Evolutionary conservation across 495 filamentous ascomycete species (phyloP).

Genomic region (Penicillium chermesinum): DNA sequence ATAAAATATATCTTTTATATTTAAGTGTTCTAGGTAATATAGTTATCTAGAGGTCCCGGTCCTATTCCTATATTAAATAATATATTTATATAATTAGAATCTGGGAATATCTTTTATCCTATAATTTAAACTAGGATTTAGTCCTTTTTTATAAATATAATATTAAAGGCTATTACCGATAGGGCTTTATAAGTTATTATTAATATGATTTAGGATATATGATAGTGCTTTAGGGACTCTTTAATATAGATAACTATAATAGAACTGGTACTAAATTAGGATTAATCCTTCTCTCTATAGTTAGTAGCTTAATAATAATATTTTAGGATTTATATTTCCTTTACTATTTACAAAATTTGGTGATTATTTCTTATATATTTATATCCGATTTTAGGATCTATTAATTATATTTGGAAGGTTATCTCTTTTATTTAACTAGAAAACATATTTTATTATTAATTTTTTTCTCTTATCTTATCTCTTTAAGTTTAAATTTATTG

Average conservation of each 20-base stretch:
- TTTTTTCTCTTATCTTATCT: background rate
- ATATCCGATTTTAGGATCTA: too few species aligned
- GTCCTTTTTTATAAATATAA: background rate
- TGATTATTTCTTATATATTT: too few species aligned
- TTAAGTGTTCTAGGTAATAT: too few species aligned
- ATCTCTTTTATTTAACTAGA: too few species aligned
- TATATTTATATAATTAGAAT: background rate
- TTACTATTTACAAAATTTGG: too few species aligned
- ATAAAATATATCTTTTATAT: too few species aligned
- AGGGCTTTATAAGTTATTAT: background rate
- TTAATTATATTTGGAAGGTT: too few species aligned
- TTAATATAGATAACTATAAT: constrained; percentile 8
- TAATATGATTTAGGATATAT: background rate
- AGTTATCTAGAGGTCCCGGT: too few species aligned
- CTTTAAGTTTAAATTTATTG: constrained; percentile 3
- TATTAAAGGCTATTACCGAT: constrained; percentile 4
- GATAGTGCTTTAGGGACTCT: constrained; percentile 5
- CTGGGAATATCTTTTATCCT: background rate
- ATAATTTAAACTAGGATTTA: constrained; percentile 6
- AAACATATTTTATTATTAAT: constrained; percentile 7
- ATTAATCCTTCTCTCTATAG: constrained; percentile 4
- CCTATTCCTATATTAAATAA: too few species aligned
- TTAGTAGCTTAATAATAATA: too few species aligned
- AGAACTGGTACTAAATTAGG: too few species aligned
- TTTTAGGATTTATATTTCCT: too few species aligned